A percentile compares a stretch with the other conserved stretches of the same genome.
Conservation (phyloP, 106 monocot species). For the Posidonia australis region DNA sequence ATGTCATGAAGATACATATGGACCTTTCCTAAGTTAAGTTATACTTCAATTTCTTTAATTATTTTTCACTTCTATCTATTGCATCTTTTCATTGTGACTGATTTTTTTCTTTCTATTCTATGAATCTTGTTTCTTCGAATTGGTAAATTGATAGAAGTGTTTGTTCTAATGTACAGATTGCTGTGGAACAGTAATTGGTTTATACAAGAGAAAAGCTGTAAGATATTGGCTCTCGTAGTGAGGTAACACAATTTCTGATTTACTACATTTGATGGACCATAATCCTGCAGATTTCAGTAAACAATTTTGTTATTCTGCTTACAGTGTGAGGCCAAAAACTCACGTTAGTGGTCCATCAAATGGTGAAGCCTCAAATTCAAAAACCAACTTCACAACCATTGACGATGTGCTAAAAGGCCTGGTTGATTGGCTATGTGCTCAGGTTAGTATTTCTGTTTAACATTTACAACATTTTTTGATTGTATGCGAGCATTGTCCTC, state of each 20-base stretch:
- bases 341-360: constrained; percentile 31
- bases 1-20: constrained; percentile 60
- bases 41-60: not conserved
- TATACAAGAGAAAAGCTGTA: constrained; percentile 95
- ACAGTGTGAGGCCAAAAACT: constrained; percentile 54
- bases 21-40: constrained; percentile 72
- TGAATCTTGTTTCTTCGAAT: not conserved
- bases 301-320: not conserved
- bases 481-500: not conserved
- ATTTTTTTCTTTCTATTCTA: not conserved
- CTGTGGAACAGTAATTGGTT: constrained; percentile 88
- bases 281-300: not conserved
- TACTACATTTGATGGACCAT: not conserved
- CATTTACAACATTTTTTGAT: not conserved
- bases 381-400: constrained; percentile 37
- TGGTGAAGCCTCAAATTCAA: constrained; percentile 62
- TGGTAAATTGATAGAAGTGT: not conserved
- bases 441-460: constrained; percentile 38
- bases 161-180: constrained; percentile 41
- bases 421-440: constrained; percentile 82
- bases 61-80: not conserved
- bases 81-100: not conserved
- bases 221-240: constrained; percentile 66
- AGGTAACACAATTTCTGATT: constrained; percentile 24
- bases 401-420: constrained; percentile 71